Conservation (phyloP, 176 grass and related monocot species). For the Typha latifolia region DNA sequence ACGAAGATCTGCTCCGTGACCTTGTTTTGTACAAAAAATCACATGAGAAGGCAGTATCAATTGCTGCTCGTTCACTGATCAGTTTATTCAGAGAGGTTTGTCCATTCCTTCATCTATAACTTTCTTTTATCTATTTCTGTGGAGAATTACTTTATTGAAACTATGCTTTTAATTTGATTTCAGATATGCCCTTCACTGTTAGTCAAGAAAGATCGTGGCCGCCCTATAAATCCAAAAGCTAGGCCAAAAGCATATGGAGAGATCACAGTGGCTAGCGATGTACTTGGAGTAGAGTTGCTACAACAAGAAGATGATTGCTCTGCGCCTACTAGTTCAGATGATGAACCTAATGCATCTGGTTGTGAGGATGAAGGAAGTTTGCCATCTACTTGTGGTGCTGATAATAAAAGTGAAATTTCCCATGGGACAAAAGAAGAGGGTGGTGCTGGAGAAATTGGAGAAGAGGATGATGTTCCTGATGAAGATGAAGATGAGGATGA, state of each 20-base stretch:
- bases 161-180: conserved; percentile 25
- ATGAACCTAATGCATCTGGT: conserved; percentile 33
- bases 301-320: conserved; percentile 29
- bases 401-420: conserved; percentile 1
- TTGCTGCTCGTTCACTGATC: conserved; percentile 80
- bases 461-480: conserved; percentile 10
- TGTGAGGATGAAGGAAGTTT: conserved; percentile 28
- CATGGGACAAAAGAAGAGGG: conserved; percentile 22
- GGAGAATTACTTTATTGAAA: conserved; percentile 17
- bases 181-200: conserved; percentile 94
- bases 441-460: background rate
- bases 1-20: conserved; percentile 92
- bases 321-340: conserved; percentile 28
- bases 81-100: conserved; percentile 88
- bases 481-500: conserved; percentile 23
- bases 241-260: conserved; percentile 91
- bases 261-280: conserved; percentile 45
- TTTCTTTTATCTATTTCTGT: conserved; percentile 9
- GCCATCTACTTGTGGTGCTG: conserved; percentile 14
- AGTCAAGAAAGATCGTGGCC: conserved; percentile 91
- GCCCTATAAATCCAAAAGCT: conserved; percentile 66
- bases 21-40: conserved; percentile 98
- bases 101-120: conserved; percentile 5
- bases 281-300: conserved; percentile 69
- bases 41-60: conserved; percentile 90